Percentiles rank a stretch among this genome's conserved stretches.
Evolutionary conservation across 352 stramenopile species (phyloP).

Genomic region (Lagenidium sp.): DNA sequence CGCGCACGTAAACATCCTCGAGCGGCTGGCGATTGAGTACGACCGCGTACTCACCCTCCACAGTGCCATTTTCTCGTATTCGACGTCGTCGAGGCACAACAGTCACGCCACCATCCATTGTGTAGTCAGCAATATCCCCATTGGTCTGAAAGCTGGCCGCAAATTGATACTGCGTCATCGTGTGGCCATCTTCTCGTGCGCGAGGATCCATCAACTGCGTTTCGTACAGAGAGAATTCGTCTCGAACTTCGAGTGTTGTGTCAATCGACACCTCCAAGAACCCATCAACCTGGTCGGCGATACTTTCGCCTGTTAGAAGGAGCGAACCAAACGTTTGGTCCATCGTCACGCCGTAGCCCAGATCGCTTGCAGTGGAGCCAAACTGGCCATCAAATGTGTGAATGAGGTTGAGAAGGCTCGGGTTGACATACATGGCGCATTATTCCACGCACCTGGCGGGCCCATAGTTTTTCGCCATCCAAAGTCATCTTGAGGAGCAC

Average conservation of each 20-base stretch:
- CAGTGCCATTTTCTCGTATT: conserved; percentile 32
- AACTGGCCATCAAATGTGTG: too few relatives aligned
- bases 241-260: conserved; percentile 26
- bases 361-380: conserved; percentile 50
- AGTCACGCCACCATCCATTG: conserved; percentile 62
- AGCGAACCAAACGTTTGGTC: conserved; percentile 42
- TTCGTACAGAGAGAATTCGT: conserved; percentile 33
- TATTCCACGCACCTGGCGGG: too few relatives aligned
- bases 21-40: conserved; percentile 62
- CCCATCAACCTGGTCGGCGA: conserved; percentile 28
- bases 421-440: too few relatives aligned
- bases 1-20: conserved; percentile 29
- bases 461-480: conserved; percentile 46
- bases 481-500: conserved; percentile 51
- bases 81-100: conserved; percentile 32
- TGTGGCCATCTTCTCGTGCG: conserved; percentile 7
- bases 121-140: conserved; percentile 57
- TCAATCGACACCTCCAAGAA: conserved; percentile 35
- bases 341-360: conserved; percentile 36
- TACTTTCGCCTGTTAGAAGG: conserved; percentile 36
- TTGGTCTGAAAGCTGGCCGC: conserved; percentile 34
- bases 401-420: too few relatives aligned
- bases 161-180: conserved; percentile 34
- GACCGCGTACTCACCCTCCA: conserved; percentile 45
- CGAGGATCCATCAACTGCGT: conserved; percentile 39